These are phyloP conservation scores for Mycena maculata DNA, from an alignment of 768 basidiomycete species.

Conservation along the genomic window DNA sequence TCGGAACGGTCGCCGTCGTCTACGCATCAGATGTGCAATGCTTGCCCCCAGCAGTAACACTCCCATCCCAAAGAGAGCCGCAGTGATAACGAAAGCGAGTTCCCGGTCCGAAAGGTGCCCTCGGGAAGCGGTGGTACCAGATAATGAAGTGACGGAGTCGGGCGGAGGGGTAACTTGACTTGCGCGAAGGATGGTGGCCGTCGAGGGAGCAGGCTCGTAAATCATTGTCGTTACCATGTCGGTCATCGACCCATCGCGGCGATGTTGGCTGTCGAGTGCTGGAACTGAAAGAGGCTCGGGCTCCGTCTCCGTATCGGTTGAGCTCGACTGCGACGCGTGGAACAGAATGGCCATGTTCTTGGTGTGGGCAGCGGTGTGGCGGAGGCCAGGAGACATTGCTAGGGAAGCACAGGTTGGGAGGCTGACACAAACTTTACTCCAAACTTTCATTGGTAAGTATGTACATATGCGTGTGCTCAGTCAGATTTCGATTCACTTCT, in stretches of 20 bases:
- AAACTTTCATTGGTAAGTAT: no score
- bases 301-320: neutral
- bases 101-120: slow-evolving; percentile 25
- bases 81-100: slow-evolving; percentile 31
- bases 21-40: slow-evolving; percentile 17
- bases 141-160: neutral
- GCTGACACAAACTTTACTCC: slow-evolving; percentile 15
- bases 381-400: slow-evolving; percentile 15
- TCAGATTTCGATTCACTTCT: slow-evolving; percentile 33
- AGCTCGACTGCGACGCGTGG: slow-evolving; percentile 10
- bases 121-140: neutral
- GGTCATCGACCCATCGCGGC: neutral
- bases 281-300: neutral
- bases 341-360: slow-evolving; percentile 19
- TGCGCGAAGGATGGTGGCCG: slow-evolving; percentile 20
- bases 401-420: neutral
- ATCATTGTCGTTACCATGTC: slow-evolving; percentile 16
- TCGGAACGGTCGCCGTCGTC: slow-evolving; percentile 8
- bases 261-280: neutral
- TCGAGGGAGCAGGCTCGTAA: slow-evolving; percentile 12
- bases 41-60: slow-evolving; percentile 20
- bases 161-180: slow-evolving; percentile 19
- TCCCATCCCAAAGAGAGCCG: slow-evolving; percentile 27
- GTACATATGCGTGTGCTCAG: no score
- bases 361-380: slow-evolving; percentile 10